Base-by-base conservation (phyloP, 257 asterid genomes). In the Nicotiana paniculata region DNA sequence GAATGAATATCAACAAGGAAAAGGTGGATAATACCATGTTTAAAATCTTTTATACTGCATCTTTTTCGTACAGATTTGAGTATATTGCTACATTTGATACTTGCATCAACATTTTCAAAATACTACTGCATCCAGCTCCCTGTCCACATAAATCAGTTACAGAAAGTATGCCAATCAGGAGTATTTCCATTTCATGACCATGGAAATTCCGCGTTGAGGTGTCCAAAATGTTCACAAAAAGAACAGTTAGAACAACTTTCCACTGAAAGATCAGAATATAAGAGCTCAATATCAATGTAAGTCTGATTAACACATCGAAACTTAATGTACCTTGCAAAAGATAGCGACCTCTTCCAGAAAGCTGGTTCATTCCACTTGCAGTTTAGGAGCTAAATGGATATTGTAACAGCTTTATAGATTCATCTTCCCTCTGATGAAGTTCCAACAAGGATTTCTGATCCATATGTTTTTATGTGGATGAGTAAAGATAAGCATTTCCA, bases 401-500 rank as follows among this genome's bases (percentile, higher is more conserved):
- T 3, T 35, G n/a, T 12, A 26, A n/a, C 68, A 59, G 58, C 30
- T 18, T 59, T 30, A 77, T 17, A n/a, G 12, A 61, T 77, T 30
- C 17, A 33, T 57, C 67, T 32, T 21, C 53, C 54, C 66, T 18
- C 69, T 32, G 54, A 33, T 48, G 61, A 48, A 72, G 79, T 72
- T 72, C 59, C 39, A 37, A 77, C 12, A 33, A 59, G 69, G 55
- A 54, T 17, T 57, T 32, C 3, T 0, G 55, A 32, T 26, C 32
- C 57, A 81, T 62, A 54, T 70, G 24, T 59, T 57, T 32, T 33
- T 17, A 11, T n/a, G 32, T 43, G 12, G 9, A 46, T 78, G 39
- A 32, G 51, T 35, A 65, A 82, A 64, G 48, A 81, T 77, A 83
- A 78, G 77, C 58, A 57, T 37, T 76, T 75, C 77, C 80, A 68